phyloP scores from a whole-genome alignment of 2,329 filamentous ascomycete species.

The Cladosporium cucumerinum region DNA sequence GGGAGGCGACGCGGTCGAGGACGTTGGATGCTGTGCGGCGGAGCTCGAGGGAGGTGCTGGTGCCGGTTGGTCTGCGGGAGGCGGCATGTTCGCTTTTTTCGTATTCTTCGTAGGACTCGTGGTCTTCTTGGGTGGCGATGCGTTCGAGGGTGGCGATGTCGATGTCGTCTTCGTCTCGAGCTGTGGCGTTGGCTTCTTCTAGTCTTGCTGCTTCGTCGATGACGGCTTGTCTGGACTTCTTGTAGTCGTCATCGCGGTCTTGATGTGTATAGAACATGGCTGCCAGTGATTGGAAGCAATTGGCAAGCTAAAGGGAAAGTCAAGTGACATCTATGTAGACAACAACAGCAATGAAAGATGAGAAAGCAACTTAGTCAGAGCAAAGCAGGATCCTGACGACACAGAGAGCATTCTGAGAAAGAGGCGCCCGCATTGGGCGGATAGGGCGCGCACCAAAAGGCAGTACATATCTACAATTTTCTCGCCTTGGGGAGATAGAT shows the following conservation, averaged over 20 bases:
- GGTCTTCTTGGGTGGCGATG: constrained; percentile 19
- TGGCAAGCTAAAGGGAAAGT: background rate
- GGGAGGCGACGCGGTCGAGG: constrained; percentile 34
- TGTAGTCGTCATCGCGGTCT: constrained; percentile 14
- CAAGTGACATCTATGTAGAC: background rate
- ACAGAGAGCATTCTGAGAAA: background rate
- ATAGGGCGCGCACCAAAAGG: background rate
- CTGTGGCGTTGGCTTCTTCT: constrained; percentile 17
- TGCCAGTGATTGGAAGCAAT: background rate
- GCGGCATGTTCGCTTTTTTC: background rate
- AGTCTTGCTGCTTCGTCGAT: constrained; percentile 12
- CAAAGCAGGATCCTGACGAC: constrained; percentile 8
- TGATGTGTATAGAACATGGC: constrained; percentile 15
- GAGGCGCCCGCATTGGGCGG: background rate
- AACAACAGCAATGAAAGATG: background rate
- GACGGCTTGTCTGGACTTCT: constrained; percentile 16
- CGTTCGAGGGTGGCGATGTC: constrained; percentile 26
- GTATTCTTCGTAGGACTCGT: constrained; percentile 19
- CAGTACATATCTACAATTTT: constrained; percentile 15
- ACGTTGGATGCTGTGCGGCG: constrained; percentile 23
- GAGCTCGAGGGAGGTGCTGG: constrained; percentile 22
- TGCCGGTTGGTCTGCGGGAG: background rate
- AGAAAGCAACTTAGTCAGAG: background rate
- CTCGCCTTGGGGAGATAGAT: constrained; percentile 7
- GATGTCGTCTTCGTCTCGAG: constrained; percentile 18